Base-by-base conservation (phyloP, 2,329 filamentous ascomycete species). In the Bimuria novae-zelandiae region DNA sequence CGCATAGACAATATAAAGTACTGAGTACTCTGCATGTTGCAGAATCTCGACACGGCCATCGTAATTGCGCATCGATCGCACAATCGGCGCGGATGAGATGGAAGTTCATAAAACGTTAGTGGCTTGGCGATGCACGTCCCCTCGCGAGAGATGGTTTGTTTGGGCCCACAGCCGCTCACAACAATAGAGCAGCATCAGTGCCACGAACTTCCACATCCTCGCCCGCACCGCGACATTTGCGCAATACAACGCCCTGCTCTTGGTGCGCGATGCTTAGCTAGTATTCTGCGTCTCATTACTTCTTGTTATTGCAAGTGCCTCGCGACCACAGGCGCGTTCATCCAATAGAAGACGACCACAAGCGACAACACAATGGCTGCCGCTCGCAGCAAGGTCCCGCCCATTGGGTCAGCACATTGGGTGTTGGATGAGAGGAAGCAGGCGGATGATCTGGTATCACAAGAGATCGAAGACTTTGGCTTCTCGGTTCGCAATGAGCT, bases 401-500 rank as follows among this genome's bases (percentile, higher is more conserved):
- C 88, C 69, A 86, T 96, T 63, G 92, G 92, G 73, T 94, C 91
- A 55, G 79, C 85, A 66, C 81, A 87, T 76, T 99, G 94, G 94
- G 85, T 97, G 60, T 79, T 86, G 27, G 87, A 90, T 61, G 94
- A 99, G 79, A 85, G 92, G 64, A 83, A 87, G 37, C 89, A 92
- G 67, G 87, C 90, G 12, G 79, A 86, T 49, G 84, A 89, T 60
- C 86, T 97, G 58, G 83, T 89, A 14, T 82, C 88, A 41, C 84
- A 91, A 51, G 94, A 97, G 74, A 84, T 90, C 49, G 93, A 97
- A 62, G 95, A 99, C 76, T 95, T 97, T 69, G 85, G 89, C 37
- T 97, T 90, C 76, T 91, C 92, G 25, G 92, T 90, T 57, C 86
- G 90, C 53, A 96, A 97, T 76, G 94, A 99, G 74, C 80, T 97